phyloP scores from a whole-genome alignment of 2,329 filamentous ascomycete genomes.

The Magnaporthiopsis poae region DNA sequence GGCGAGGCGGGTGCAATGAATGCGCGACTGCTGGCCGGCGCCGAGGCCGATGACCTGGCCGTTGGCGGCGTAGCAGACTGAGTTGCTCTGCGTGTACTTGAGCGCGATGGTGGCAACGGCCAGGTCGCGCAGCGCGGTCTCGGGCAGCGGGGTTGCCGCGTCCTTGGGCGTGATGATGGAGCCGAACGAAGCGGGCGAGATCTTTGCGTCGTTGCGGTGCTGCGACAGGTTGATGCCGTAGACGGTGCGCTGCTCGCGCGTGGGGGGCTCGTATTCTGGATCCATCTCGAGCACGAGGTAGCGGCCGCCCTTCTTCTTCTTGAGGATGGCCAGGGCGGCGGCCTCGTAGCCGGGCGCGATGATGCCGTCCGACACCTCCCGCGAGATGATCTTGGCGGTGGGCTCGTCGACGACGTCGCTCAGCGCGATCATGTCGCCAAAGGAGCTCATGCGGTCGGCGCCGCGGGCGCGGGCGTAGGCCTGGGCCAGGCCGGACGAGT shows the following conservation, averaged over 20 bases:
- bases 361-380: constrained; percentile 94
- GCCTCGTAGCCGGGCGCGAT: constrained; percentile 80
- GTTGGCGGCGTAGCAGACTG: constrained; percentile 90
- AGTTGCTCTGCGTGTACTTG: constrained; percentile 99
- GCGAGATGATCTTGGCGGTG: constrained; percentile 93
- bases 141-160: constrained; percentile 49
- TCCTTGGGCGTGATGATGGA: constrained; percentile 81
- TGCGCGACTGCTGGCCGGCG: constrained; percentile 92
- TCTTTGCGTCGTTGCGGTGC: constrained; percentile 82
- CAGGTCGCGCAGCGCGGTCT: constrained; percentile 75
- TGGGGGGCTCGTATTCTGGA: constrained; percentile 67
- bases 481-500: constrained; percentile 76
- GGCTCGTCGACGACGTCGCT: constrained; percentile 83
- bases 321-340: constrained; percentile 79
- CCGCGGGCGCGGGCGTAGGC: constrained; percentile 92
- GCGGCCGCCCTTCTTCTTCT: constrained; percentile 96
- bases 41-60: constrained; percentile 90
- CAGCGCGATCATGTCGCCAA: constrained; percentile 90
- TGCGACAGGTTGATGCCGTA: constrained; percentile 84
- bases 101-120: constrained; percentile 92
- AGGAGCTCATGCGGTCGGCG: constrained; percentile 96
- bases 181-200: constrained; percentile 75
- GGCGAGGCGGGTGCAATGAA: constrained; percentile 94
- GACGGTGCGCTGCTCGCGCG: constrained; percentile 76
- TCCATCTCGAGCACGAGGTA: constrained; percentile 96